Conservation (phyloP, 164 flowering plant genomes). For the Cinnamomum micranthum region DNA sequence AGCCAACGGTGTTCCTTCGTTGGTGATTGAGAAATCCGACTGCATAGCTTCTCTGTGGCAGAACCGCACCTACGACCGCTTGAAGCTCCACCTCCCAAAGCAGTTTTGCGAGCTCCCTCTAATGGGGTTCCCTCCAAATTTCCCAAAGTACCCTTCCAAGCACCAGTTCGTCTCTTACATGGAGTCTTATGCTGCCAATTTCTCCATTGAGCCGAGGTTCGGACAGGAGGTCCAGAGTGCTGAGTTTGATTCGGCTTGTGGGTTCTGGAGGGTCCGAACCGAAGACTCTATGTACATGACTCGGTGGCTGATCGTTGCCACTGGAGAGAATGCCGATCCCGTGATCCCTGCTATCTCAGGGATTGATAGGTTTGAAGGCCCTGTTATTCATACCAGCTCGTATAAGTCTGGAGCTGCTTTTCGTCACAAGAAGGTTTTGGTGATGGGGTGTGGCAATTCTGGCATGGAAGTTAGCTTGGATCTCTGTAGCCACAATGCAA, state of each 20-base stretch:
- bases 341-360: slow-evolving; percentile 63
- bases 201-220: slow-evolving; percentile 58
- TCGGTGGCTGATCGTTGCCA: slow-evolving; percentile 75
- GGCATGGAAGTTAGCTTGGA: slow-evolving; percentile 98
- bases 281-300: slow-evolving; percentile 47
- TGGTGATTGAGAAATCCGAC: slow-evolving; percentile 61
- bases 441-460: slow-evolving; percentile 95
- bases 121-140: slow-evolving; percentile 56
- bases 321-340: slow-evolving; percentile 93
- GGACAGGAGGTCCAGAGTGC: slow-evolving; percentile 50
- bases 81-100: slow-evolving; percentile 81
- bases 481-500: slow-evolving; percentile 74
- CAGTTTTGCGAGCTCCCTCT: slow-evolving; percentile 81
- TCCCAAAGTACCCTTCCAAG: slow-evolving; percentile 81
- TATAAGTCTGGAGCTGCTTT: slow-evolving; percentile 74
- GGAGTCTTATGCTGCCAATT: slow-evolving; percentile 66
- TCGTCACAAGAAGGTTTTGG: slow-evolving; percentile 58
- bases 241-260: slow-evolving; percentile 39
- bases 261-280: slow-evolving; percentile 61
- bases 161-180: slow-evolving; percentile 79
- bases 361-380: slow-evolving; percentile 53
- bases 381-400: slow-evolving; percentile 57
- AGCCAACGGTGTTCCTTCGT: slow-evolving; percentile 44
- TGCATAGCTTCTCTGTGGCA: slow-evolving; percentile 92
- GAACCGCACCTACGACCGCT: slow-evolving; percentile 49